Conservation (phyloP, 306 rosid genomes). For the Dryas drummondii region DNA sequence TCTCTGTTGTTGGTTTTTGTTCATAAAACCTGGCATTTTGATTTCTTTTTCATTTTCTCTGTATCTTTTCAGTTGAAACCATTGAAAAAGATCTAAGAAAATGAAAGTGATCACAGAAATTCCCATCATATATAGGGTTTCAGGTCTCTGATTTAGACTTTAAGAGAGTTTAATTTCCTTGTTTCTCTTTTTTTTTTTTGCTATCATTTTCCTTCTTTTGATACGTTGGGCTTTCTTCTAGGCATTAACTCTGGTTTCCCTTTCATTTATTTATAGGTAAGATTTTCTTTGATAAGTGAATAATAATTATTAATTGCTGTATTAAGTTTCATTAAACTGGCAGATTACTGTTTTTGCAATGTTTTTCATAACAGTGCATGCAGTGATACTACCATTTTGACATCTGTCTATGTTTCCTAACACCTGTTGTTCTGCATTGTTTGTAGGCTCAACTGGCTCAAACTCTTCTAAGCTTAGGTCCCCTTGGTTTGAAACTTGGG, state of each 20-base stretch:
- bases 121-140: background rate
- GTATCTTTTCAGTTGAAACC: background rate
- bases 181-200: too few relatives aligned
- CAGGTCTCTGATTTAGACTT: background rate
- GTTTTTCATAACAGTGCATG: background rate
- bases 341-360: background rate
- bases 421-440: background rate
- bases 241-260: background rate
- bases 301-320: background rate
- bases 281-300: background rate
- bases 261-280: too few relatives aligned
- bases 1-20: background rate
- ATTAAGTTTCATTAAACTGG: background rate
- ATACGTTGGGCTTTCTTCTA: background rate
- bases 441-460: conserved; percentile 19
- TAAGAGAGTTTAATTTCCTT: too few relatives aligned
- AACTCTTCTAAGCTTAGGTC: conserved; percentile 8
- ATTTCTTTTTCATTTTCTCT: background rate
- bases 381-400: background rate
- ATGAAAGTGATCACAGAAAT: background rate
- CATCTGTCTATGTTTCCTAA: background rate
- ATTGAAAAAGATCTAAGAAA: background rate
- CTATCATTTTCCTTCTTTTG: background rate
- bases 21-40: too few relatives aligned
- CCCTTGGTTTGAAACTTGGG: conserved; percentile 38